Conservation (phyloP, 1,284 basidiomycete genomes). For the Cystobasidiaceae sp. region DNA sequence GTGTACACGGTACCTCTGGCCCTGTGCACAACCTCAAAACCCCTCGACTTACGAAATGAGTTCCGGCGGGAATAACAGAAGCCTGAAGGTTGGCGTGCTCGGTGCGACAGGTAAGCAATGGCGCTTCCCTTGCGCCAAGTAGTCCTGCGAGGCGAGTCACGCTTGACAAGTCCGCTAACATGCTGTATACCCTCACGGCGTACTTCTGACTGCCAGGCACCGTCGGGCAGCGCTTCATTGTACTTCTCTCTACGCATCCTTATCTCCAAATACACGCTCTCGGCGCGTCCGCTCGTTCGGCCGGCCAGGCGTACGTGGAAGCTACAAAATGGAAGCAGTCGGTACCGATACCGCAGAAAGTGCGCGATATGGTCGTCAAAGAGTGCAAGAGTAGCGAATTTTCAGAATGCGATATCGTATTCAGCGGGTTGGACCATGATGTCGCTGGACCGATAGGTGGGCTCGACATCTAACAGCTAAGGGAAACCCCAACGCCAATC, state of each 20-base stretch:
- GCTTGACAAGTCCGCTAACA: not conserved
- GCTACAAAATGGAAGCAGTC: slow-evolving; percentile 89
- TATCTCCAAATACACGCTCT: slow-evolving; percentile 84
- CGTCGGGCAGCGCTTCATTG: slow-evolving; percentile 91
- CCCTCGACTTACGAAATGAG: slow-evolving; percentile 8
- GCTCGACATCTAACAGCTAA: too few relatives aligned
- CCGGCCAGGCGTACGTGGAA: slow-evolving; percentile 73
- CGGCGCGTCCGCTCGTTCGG: slow-evolving; percentile 83
- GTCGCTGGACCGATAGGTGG: slow-evolving; percentile 90
- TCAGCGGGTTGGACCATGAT: slow-evolving; percentile 90
- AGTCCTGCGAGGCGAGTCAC: not conserved
- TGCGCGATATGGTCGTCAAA: slow-evolving; percentile 65
- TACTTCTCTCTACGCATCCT: slow-evolving; percentile 79
- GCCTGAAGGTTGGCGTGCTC: slow-evolving; percentile 81
- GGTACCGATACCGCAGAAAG: slow-evolving; percentile 64
- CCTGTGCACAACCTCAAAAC: too few relatives aligned
- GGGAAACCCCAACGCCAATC: too few relatives aligned
- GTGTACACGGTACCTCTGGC: too few relatives aligned
- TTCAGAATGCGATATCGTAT: slow-evolving; percentile 76
- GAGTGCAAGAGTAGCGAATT: slow-evolving; percentile 78
- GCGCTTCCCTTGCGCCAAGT: not conserved
- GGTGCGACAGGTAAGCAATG: slow-evolving; percentile 73
- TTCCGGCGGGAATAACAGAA: slow-evolving; percentile 28
- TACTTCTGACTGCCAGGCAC: slow-evolving; percentile 50
- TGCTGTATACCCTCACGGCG: not conserved